phyloP scores from a whole-genome alignment of 306 rosid species.

The Malus domestica region DNA sequence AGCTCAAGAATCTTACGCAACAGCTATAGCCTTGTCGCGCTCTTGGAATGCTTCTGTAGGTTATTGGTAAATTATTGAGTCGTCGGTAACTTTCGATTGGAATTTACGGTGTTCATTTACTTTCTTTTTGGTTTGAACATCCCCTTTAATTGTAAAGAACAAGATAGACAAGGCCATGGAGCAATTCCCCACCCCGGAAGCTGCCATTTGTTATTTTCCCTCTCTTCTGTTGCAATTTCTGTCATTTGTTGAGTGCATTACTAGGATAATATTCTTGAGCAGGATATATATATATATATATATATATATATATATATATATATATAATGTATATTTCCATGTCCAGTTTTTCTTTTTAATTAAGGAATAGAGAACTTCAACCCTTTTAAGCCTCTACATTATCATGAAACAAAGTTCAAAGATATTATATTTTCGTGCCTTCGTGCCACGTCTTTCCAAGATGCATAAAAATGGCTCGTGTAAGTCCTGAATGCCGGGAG shows the following conservation, averaged over 20 bases:
- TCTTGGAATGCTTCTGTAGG: conserved; percentile 16
- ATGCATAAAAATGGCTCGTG: too few relatives aligned
- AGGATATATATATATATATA: too few relatives aligned
- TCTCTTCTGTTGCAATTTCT: conserved; percentile 9
- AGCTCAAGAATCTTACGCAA: conserved; percentile 48
- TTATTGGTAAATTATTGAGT: conserved; percentile 27
- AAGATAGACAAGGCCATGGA: conserved; percentile 1
- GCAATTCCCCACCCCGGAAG: not conserved
- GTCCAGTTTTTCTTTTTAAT: too few relatives aligned
- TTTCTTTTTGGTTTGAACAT: not conserved
- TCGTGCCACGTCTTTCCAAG: too few relatives aligned
- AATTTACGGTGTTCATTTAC: not conserved
- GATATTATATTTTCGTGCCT: too few relatives aligned
- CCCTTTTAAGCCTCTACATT: too few relatives aligned
- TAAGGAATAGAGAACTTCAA: too few relatives aligned
- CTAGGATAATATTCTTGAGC: too few relatives aligned
- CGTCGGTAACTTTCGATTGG: conserved; percentile 18
- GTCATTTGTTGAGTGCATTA: not conserved
- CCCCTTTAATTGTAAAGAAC: not conserved
- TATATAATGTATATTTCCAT: too few relatives aligned
- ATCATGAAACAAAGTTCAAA: too few relatives aligned
- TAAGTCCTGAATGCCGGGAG: too few relatives aligned
- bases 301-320: too few relatives aligned
- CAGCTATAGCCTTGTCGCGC: conserved; percentile 19
- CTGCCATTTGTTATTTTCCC: conserved; percentile 11